Conservation (phyloP, 768 basidiomycete genomes). For the Boletus subcaerulescens region DNA sequence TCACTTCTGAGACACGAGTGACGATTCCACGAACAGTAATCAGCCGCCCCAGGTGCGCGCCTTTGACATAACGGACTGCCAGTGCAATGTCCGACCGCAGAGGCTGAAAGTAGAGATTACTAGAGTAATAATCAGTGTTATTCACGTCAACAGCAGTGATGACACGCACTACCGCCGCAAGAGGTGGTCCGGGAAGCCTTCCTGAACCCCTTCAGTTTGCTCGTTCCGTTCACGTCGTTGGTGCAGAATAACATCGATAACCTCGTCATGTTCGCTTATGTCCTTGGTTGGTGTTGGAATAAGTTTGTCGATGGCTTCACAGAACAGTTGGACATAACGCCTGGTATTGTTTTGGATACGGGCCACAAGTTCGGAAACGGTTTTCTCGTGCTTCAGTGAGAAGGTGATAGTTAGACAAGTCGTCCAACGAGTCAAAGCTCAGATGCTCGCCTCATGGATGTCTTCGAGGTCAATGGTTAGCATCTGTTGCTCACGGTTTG, state of each 20-base stretch:
- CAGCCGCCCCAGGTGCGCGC: conserved; percentile 81
- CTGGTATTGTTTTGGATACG: conserved; percentile 83
- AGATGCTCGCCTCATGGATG: conserved; percentile 57
- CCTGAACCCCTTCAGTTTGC: conserved; percentile 67
- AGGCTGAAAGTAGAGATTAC: conserved; percentile 93
- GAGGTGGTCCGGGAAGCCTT: conserved; percentile 86
- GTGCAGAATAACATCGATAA: conserved; percentile 94
- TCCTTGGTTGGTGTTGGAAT: conserved; percentile 89
- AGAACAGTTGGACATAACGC: conserved; percentile 87
- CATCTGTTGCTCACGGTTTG: conserved; percentile 91
- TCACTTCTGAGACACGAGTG: conserved; percentile 98
- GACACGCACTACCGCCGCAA: conserved; percentile 88
- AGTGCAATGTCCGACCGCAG: conserved; percentile 70
- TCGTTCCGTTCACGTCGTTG: conserved; percentile 89
- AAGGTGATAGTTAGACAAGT: conserved; percentile 6
- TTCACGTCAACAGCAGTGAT: not conserved
- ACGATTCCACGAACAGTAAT: conserved; percentile 98
- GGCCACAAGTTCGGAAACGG: conserved; percentile 67
- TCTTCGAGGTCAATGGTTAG: conserved; percentile 89
- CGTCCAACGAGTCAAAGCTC: conserved; percentile 3
- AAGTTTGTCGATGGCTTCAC: conserved; percentile 85
- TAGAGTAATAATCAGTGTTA: conserved; percentile 33
- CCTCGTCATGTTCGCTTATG: conserved; percentile 88
- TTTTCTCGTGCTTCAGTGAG: conserved; percentile 58
- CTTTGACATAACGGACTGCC: conserved; percentile 90